Evolutionary conservation across 352 stramenopile genomes (phyloP).

Genomic region (Hyaloperonospora brassicae): DNA sequence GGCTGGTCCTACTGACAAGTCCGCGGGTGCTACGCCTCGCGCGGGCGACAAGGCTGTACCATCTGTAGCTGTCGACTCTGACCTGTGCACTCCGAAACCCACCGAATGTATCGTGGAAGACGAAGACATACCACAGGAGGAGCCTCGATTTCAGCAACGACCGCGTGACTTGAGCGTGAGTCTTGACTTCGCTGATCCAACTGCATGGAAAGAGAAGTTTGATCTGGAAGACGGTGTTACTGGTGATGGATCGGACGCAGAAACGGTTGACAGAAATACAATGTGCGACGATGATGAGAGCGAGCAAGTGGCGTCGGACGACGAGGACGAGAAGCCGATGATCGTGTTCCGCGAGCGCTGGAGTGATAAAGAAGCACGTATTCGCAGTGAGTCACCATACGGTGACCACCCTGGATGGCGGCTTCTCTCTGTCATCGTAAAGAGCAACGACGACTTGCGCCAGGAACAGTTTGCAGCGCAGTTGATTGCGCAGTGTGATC

Average conservation of each 20-base stretch:
- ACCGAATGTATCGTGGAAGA: slow-evolving; percentile 8
- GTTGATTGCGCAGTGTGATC: slow-evolving; percentile 92
- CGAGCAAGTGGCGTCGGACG: slow-evolving; percentile 12
- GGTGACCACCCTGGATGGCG: slow-evolving; percentile 53
- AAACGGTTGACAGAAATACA: slow-evolving; percentile 20
- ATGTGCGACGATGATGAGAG: slow-evolving; percentile 10
- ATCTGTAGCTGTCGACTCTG: slow-evolving; percentile 8
- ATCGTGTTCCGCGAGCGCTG: slow-evolving; percentile 79
- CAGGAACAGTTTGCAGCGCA: slow-evolving; percentile 98
- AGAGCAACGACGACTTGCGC: slow-evolving; percentile 96
- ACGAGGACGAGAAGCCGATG: slow-evolving; percentile 60
- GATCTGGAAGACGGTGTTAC: slow-evolving; percentile 59
- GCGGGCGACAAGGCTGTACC: slow-evolving; percentile 1
- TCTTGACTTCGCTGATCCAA: slow-evolving; percentile 62
- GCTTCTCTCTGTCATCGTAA: slow-evolving; percentile 92
- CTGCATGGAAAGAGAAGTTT: slow-evolving; percentile 69
- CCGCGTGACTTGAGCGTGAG: slow-evolving; percentile 56
- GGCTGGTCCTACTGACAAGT: slow-evolving; percentile 1
- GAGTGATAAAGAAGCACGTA: slow-evolving; percentile 65
- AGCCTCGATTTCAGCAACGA: slow-evolving; percentile 21
- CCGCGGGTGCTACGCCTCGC: not conserved
- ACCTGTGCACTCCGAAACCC: not conserved
- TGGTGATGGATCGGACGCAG: slow-evolving; percentile 36
- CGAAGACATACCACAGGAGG: slow-evolving; percentile 25
- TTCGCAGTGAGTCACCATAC: slow-evolving; percentile 48